A percentile compares a stretch with the other conserved stretches of the same genome.
Evolutionary conservation across 257 asterid genomes (phyloP).

Genomic region (Euphrasia confusa): DNA sequence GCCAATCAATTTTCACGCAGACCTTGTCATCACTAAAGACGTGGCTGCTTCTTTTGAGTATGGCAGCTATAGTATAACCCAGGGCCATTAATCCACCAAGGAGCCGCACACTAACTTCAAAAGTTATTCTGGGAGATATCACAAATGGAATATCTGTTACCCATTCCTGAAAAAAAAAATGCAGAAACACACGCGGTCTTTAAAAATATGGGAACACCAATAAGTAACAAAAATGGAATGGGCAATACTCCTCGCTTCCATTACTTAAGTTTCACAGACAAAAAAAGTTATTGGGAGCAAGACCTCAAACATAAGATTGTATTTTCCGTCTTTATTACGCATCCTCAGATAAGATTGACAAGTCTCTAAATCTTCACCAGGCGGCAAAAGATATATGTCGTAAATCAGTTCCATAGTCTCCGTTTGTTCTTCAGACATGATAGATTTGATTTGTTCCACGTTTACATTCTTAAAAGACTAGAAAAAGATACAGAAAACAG

Average conservation of each 20-base stretch:
- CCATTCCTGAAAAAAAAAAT: slow-evolving; percentile 63
- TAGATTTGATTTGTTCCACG: slow-evolving; percentile 60
- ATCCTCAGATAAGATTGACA: slow-evolving; percentile 97
- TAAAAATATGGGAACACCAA: too few relatives aligned
- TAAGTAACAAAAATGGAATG: too few relatives aligned
- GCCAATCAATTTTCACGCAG: slow-evolving; percentile 91
- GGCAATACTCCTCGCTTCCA: too few relatives aligned
- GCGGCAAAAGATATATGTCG: slow-evolving; percentile 95
- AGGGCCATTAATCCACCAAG: slow-evolving; percentile 98
- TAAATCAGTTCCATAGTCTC: slow-evolving; percentile 76
- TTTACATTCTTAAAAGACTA: slow-evolving; percentile 63
- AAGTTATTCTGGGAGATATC: slow-evolving; percentile 97
- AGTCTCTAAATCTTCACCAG: slow-evolving; percentile 98
- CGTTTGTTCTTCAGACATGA: slow-evolving; percentile 56
- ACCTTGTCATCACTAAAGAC: slow-evolving; percentile 73
- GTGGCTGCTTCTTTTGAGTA: slow-evolving; percentile 93
- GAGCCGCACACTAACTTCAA: slow-evolving; percentile 96
- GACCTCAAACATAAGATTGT: slow-evolving; percentile 99
- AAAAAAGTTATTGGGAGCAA: slow-evolving; percentile 17
- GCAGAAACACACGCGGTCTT: slow-evolving; percentile 3
- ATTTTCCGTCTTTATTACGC: slow-evolving; percentile 97
- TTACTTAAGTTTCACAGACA: background rate
- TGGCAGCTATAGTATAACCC: slow-evolving; percentile 97
- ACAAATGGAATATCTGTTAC: slow-evolving; percentile 92
- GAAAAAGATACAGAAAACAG: slow-evolving; percentile 26